Evolutionary conservation across 164 flowering plant genomes (phyloP), one percentile per base, ranked within the genome.

Genomic region (Annona squamosa): DNA sequence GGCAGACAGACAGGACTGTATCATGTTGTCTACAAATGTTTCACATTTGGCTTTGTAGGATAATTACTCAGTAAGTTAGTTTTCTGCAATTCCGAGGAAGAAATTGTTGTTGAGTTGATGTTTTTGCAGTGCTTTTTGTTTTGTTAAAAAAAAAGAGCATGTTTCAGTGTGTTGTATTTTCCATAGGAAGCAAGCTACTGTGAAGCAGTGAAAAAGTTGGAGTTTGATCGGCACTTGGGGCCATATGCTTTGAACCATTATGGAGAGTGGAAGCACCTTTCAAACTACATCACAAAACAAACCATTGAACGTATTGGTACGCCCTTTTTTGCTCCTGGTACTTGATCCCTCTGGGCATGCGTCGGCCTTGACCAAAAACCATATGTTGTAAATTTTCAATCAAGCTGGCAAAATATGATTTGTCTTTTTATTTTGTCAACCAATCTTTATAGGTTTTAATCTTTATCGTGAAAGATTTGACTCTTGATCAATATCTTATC

Each of bases 151-250:
- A 9, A 17, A 4, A 42, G 4, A 66, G 43, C 4, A 10, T 18
- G 46, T 52, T 52, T 10, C n/a, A 4, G 37, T 46, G 17, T 45
- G 48, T 52, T 44, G 9, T 73, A 70, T 71, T 65, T 42, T 41
- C 70, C 63, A 18, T 73, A 90, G 98, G 97, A 89, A 79, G 93
- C 80, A 77, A 85, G 94, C 77, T 94, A 87, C 77, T 46, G 70
- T 62, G 79, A 78, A 66, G 93, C 94, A 63, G 93, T 91, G 61
- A 88, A 72, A 80, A 84, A 80, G 26, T 73, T 94, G 81, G 93
- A 90, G 81, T 90, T 94, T 77, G 97, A 92, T 76, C 83, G 77
- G 71, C 81, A 90, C n/a, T 94, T 94, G 72, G 98, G 98, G 47
- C 93, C 97, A 67, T 94, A 90, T 78, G 77, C 83, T 72, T 75